Evolutionary conservation across 805 yeast species (phyloP).

Genomic region (Kockiozyma suomiensis): DNA sequence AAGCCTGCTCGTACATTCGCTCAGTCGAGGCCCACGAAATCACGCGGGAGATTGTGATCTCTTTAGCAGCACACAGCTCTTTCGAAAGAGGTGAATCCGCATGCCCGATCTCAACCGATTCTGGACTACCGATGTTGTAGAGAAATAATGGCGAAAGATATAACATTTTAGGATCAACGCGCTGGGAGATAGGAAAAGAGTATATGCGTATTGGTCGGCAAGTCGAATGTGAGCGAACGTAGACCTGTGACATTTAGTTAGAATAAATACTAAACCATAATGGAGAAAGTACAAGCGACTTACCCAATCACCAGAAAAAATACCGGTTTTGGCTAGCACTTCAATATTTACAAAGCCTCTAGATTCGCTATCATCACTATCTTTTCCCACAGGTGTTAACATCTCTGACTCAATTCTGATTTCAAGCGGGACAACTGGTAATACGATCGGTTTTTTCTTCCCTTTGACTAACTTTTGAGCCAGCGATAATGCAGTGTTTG

Average conservation of each 20-base stretch:
- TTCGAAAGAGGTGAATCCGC: conserved; percentile 13
- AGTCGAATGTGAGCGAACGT: neutral
- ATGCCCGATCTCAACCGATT: conserved; percentile 32
- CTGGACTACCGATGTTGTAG: conserved; percentile 51
- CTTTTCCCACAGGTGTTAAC: conserved; percentile 16
- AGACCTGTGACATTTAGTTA: neutral
- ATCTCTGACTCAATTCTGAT: neutral
- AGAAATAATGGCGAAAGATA: conserved; percentile 66
- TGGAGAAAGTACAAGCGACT: neutral
- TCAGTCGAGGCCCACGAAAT: conserved; percentile 72
- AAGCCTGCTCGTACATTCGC: conserved; percentile 59
- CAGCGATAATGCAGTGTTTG: conserved; percentile 3
- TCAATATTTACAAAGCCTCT: conserved; percentile 51
- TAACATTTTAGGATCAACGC: conserved; percentile 46
- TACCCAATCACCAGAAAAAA: conserved; percentile 70
- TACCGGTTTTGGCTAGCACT: conserved; percentile 59
- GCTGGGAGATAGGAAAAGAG: conserved; percentile 67
- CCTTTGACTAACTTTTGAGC: conserved; percentile 15
- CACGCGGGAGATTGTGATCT: conserved; percentile 66
- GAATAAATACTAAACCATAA: neutral
- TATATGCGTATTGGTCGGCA: conserved; percentile 50
- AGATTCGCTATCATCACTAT: conserved; percentile 52
- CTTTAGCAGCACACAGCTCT: conserved; percentile 55
- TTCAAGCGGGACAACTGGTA: conserved; percentile 35
- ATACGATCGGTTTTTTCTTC: conserved; percentile 18